phyloP scores from a whole-genome alignment of 176 grass and related monocot species.

The Zoysia pacifica region DNA sequence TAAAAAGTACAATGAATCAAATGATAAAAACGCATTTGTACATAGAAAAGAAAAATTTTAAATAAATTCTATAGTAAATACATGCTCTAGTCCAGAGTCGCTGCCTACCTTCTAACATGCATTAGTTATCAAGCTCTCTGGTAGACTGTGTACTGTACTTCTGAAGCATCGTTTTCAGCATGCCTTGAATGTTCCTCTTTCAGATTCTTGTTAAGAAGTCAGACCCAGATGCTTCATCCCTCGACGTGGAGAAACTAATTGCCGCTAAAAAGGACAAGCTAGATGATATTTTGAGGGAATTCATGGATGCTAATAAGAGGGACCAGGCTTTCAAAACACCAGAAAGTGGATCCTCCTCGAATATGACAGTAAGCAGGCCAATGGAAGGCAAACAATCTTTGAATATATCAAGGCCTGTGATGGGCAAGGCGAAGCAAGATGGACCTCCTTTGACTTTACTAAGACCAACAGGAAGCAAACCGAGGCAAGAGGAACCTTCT shows the following conservation, averaged over 20 bases:
- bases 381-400: conserved; percentile 19
- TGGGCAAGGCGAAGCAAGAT: conserved; percentile 32
- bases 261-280: conserved; percentile 60
- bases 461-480: conserved; percentile 42
- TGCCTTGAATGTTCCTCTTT: neutral
- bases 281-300: conserved; percentile 66
- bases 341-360: conserved; percentile 10
- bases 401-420: conserved; percentile 36
- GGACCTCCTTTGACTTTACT: conserved; percentile 39
- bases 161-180: conserved; percentile 12
- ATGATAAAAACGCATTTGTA: neutral
- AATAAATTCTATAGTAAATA: neutral
- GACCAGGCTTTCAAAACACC: conserved; percentile 32
- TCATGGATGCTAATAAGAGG: conserved; percentile 50
- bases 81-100: neutral
- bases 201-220: conserved; percentile 90
- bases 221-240: conserved; percentile 70
- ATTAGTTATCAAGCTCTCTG: neutral
- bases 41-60: neutral
- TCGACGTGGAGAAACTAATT: conserved; percentile 75
- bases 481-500: conserved; percentile 33
- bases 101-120: neutral
- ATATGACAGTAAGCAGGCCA: conserved; percentile 12
- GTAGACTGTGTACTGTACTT: neutral
- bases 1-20: neutral